Evolutionary conservation across 352 stramenopile species (phyloP), one percentile per base, ranked within the genome.

Genomic region (Globisporangium polare): DNA sequence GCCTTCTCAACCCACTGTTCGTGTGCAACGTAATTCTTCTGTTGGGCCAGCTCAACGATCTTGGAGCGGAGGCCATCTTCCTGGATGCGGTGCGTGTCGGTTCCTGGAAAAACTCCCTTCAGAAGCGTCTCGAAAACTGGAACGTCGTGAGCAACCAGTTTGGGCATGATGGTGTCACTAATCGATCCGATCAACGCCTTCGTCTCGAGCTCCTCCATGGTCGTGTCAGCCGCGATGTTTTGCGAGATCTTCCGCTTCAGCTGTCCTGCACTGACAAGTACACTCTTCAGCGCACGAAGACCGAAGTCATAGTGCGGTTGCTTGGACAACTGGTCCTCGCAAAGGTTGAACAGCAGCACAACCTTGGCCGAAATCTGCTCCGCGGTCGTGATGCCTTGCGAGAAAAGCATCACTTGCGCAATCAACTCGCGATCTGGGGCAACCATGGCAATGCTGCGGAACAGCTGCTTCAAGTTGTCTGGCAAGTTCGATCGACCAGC

Each of bases 241-340:
- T 84, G 75, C 5, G 68, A 85, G 26, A 85, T 89, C 62, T 98
- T 97, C 47, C 97, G 87, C 66, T 99, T 99, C 24, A 99, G 73
- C 49, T 98, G 96, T 29, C 98, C 98, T 37, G 97, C 98, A 64
- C 95, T 98, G 0, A 99, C 93, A 2, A 99, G 83, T 39, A 99
- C 93, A 53, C 95, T 99, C 80, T 99, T 99, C 53, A 99, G 75
- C 5, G 98, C 97, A 63, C 98, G 94, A 49, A 99, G 87, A 4
- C 98, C 98, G 74, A 99, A 99, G 70, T 99, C 98, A 74, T 99
- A 99, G 74, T 99, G 98, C n/a, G 88, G 88, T 66, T 99, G 98
- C 60, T 97, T 97, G 2, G 97, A 99, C 46, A 99, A 90, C 70
- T 99, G 95, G 49, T 99, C 88, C 71, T 98, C 84, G 62, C 97